Evolutionary conservation across 75 land plant species (phyloP), one percentile per base, ranked within the genome.

Genomic region (Azolla pinnata): DNA sequence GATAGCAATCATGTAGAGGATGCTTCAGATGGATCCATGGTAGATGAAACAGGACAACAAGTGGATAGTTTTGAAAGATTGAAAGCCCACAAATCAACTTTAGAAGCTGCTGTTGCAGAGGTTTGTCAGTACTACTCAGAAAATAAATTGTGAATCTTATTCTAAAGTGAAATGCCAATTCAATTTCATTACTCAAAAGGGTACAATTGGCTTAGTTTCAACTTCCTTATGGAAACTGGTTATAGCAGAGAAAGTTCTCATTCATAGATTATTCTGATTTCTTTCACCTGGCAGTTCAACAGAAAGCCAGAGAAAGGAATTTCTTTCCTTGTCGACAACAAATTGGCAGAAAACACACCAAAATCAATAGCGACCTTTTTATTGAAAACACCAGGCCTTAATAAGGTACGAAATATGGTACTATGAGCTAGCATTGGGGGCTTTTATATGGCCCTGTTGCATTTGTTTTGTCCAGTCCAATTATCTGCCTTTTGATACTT

Each of bases 51-150:
- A n/a, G n/a, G n/a, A n/a, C n/a, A n/a, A 56, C 45, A 61, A 23
- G 61, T 77, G 20, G 76, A 59, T 73, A 69, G 79, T 18, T 83
- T 87, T 81, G 80, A 81, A 67, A 87, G 79, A 77, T 82, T 80
- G 33, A 87, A 84, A 64, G 85, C 88, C 66, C 92, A 87, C 45
- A 87, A 84, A 64, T 81, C 88, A n/a, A 81, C 85, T 24, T 59
- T 84, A 74, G 85, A 87, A 66, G 78, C 92, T 68, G 85, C 82
- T 4, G 67, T 87, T 24, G 67, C 92, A 59, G 92, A 87, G 88
- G 92, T 31, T 29, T n/a, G n/a, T n/a, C n/a, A n/a, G n/a, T n/a
- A n/a, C n/a, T n/a, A n/a, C n/a, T n/a, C n/a, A n/a, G n/a, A n/a
- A n/a, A n/a, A n/a, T n/a, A n/a, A n/a, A n/a, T n/a, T n/a, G n/a